A percentile compares a stretch with the other conserved stretches of the same genome.
These are phyloP conservation scores for Podosphaera leucotricha DNA, from an alignment of 2,329 filamentous ascomycete species.

Conservation along the genomic window DNA sequence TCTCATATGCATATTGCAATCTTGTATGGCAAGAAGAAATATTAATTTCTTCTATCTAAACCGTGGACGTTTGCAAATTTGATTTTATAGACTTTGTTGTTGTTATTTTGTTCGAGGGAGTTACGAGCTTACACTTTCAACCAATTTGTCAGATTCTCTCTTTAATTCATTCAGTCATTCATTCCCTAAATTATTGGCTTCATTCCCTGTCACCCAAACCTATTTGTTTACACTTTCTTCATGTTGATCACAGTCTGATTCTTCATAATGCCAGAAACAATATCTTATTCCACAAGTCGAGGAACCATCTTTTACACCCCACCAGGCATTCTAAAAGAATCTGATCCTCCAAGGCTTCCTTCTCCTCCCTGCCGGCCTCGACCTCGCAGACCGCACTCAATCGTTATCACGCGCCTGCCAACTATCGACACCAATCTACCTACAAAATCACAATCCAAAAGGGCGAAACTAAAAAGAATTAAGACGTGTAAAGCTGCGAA, in stretches of 20 bases:
- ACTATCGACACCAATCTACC: slow-evolving; percentile 20
- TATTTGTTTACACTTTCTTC: neutral
- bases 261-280: slow-evolving; percentile 10
- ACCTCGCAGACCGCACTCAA: slow-evolving; percentile 28
- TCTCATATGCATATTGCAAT: no score
- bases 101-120: no score
- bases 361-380: slow-evolving; percentile 24
- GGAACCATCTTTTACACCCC: slow-evolving; percentile 13
- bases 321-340: slow-evolving; percentile 5
- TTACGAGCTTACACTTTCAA: no score
- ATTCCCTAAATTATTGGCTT: no score
- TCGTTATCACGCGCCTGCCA: slow-evolving; percentile 28
- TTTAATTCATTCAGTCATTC: no score
- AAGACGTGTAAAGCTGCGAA: slow-evolving; percentile 20
- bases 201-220: neutral
- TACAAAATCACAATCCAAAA: slow-evolving; percentile 12
- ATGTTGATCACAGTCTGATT: slow-evolving; percentile 4
- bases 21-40: no score
- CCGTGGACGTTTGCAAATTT: no score
- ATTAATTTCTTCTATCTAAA: no score
- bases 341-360: slow-evolving; percentile 12
- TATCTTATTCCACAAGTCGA: slow-evolving; percentile 10
- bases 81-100: no score
- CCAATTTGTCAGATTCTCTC: no score
- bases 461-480: slow-evolving; percentile 20